These are phyloP conservation scores for Paralagenidium karlingii DNA, from an alignment of 352 stramenopile species.

Conservation along the genomic window DNA sequence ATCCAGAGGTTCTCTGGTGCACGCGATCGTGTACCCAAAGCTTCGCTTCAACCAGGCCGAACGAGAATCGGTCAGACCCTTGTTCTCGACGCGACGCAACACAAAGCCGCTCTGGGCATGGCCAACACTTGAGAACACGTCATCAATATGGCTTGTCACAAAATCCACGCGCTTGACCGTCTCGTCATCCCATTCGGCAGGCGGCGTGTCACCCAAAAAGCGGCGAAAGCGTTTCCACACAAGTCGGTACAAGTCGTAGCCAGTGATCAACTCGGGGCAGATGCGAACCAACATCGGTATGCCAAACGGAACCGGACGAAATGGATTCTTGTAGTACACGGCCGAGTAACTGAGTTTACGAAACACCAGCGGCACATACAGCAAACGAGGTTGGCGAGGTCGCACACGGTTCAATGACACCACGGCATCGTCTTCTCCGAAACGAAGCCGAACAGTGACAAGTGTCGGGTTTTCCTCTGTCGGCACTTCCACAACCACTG, in stretches of 20 bases:
- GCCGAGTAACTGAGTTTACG: slow-evolving; percentile 81
- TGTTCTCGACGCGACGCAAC: slow-evolving; percentile 70
- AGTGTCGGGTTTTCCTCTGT: slow-evolving; percentile 26
- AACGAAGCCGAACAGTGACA: slow-evolving; percentile 47
- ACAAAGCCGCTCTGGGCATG: slow-evolving; percentile 54
- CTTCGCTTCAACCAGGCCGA: slow-evolving; percentile 65
- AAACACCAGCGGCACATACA: slow-evolving; percentile 72
- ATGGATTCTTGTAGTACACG: slow-evolving; percentile 84
- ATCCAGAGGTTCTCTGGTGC: slow-evolving; percentile 53
- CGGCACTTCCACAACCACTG: slow-evolving; percentile 37
- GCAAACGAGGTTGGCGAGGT: slow-evolving; percentile 47
- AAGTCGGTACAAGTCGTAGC: slow-evolving; percentile 66
- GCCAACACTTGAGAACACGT: slow-evolving; percentile 65
- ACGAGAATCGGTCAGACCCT: slow-evolving; percentile 68
- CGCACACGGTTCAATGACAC: slow-evolving; percentile 52
- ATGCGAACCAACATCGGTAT: slow-evolving; percentile 79
- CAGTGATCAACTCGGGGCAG: slow-evolving; percentile 70
- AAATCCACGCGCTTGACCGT: slow-evolving; percentile 6
- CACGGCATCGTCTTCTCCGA: slow-evolving; percentile 59
- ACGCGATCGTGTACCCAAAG: slow-evolving; percentile 74
- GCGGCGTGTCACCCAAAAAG: slow-evolving; percentile 41
- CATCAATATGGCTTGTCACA: slow-evolving; percentile 64
- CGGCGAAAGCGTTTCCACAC: slow-evolving; percentile 73
- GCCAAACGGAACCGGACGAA: slow-evolving; percentile 73
- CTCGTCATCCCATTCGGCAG: slow-evolving; percentile 21